Percentiles rank a stretch among this genome's conserved stretches.
These are phyloP conservation scores for Hibiscus trionum DNA, from an alignment of 345 rosid species.

Conservation along the genomic window DNA sequence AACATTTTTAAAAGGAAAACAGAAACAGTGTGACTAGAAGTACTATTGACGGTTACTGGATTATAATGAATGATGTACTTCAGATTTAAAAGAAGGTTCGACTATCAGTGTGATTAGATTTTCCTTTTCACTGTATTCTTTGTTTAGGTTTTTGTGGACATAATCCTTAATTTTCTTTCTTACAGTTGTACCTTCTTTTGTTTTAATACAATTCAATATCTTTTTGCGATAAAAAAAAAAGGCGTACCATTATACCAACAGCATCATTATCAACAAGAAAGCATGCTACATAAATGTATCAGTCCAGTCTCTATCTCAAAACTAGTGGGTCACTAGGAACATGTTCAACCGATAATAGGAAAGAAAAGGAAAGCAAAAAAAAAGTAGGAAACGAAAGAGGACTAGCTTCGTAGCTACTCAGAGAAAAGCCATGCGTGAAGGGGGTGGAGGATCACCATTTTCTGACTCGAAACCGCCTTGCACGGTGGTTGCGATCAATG, in stretches of 20 bases:
- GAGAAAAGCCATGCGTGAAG: slow-evolving; percentile 5
- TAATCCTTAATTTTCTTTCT: too few relatives aligned
- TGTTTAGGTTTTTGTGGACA: too few relatives aligned
- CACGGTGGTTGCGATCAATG: slow-evolving; percentile 37
- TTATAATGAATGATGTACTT: too few relatives aligned
- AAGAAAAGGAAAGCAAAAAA: background rate
- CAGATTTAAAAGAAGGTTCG: too few relatives aligned
- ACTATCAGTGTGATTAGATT: too few relatives aligned
- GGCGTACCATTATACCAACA: background rate
- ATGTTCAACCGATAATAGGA: background rate
- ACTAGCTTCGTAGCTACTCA: slow-evolving; percentile 16
- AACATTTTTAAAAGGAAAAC: too few relatives aligned
- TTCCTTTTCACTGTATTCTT: too few relatives aligned
- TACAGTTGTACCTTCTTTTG: too few relatives aligned
- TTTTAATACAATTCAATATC: too few relatives aligned
- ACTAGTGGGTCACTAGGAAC: background rate
- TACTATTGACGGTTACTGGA: too few relatives aligned
- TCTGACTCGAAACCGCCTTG: slow-evolving; percentile 22
- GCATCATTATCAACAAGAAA: slow-evolving; percentile 2
- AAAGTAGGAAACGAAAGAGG: slow-evolving; percentile 5
- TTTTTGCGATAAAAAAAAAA: background rate
- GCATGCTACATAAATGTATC: background rate
- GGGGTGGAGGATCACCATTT: slow-evolving; percentile 14
- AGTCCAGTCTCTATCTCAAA: background rate
- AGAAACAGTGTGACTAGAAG: too few relatives aligned